These are phyloP conservation scores for Pleurotus djamor DNA, from an alignment of 768 basidiomycete genomes.

Conservation along the genomic window DNA sequence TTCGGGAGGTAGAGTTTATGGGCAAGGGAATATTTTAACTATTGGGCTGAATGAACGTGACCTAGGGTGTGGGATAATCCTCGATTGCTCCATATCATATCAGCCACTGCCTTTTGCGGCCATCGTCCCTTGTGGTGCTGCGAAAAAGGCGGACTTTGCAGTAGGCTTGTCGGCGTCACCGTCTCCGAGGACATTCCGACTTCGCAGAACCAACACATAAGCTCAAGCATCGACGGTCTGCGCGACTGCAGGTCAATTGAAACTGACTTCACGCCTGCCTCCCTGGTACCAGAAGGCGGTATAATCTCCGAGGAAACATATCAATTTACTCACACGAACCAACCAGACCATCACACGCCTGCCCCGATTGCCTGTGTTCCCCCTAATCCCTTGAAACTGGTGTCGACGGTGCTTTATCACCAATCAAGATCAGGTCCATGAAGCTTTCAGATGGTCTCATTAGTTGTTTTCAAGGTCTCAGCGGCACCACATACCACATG, in stretches of 20 bases:
- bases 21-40: constrained; percentile 21
- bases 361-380: neutral
- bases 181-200: neutral
- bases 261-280: neutral
- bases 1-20: constrained; percentile 27
- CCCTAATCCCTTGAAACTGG: neutral
- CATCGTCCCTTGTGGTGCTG: neutral
- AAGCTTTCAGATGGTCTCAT: neutral
- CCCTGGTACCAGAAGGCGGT: neutral
- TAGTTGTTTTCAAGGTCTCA: neutral
- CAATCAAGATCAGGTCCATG: neutral
- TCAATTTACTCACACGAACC: neutral
- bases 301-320: constrained; percentile 5
- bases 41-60: constrained; percentile 5
- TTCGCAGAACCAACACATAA: neutral
- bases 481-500: neutral
- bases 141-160: constrained; percentile 3
- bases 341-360: neutral
- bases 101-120: neutral
- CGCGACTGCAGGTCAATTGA: neutral
- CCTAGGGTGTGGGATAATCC: constrained; percentile 6
- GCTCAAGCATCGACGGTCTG: neutral
- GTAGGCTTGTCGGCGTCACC: neutral
- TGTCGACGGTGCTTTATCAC: neutral
- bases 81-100: neutral